Base-by-base conservation (phyloP, 441 rosid genomes). In the Daphne laureola region DNA sequence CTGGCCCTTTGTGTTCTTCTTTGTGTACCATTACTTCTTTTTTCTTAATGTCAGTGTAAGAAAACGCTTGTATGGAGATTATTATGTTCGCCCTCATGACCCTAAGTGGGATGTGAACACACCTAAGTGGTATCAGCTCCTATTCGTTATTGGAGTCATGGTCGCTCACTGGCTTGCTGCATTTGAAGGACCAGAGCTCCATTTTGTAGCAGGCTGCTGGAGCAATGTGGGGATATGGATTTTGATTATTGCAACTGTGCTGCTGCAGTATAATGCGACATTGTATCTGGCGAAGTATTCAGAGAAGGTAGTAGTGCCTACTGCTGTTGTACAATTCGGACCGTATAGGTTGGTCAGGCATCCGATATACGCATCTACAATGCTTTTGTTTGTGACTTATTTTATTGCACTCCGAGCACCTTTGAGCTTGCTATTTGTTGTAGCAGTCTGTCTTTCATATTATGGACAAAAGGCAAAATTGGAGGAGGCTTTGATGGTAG, bases 341-440 rank as follows among this genome's bases (percentile, higher is more conserved):
- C 96, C 97, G 16, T 90, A 81, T 65, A 81, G 97, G 63, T 87
- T 86, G 94, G 80, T 84, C 52, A 64, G 90, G 49, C 97, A 90
- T 70, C 96, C 96, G 0, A 75, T 87, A 54, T 84, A 87, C 61
- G 83, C 87, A 2, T 90, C 96, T 41, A 78, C 85, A 1, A 74
- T 90, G 76, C 87, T 87, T 71, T 73, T 90, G 57, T 81, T 90
- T 38, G 79, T 69, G 0, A 57, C 81, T 35, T 83, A 83, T 69
- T 87, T 78, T 68, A 44, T 71, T 51, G 83, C 96, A 3, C 83
- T 83, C 48, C 81, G 80, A 50, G 92, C 96, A 6, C 94, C 92
- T 67, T 65, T 83, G 75, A 90, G 98, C 65, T 61, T 75, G 67
- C 63, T 85, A 53, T 83, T 85, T 73, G 66, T 83, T 50, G 69